Conservation (phyloP, 75 land plant species). For the Cupressus sempervirens region DNA sequence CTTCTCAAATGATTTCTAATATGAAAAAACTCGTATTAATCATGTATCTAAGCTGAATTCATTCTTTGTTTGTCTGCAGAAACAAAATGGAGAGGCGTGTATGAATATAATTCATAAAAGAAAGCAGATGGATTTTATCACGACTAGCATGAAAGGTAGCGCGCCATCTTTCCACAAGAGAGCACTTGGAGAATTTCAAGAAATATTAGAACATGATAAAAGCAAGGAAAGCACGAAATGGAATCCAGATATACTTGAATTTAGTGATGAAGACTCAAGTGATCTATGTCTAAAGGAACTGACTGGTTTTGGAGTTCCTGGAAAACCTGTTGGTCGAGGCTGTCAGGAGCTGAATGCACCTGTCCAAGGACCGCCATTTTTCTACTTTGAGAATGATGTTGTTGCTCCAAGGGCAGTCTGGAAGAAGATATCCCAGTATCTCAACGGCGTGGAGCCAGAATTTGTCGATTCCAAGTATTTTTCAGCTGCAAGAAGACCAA, state of each 20-base stretch:
- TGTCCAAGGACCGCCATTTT: constrained; percentile 65
- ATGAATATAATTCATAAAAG: neutral
- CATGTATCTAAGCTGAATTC: neutral
- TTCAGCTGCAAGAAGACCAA: constrained; percentile 51
- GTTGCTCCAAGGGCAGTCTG: constrained; percentile 69
- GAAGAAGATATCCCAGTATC: constrained; percentile 46
- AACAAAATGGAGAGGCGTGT: constrained; percentile 5
- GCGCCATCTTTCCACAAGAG: neutral
- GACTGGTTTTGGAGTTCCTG: constrained; percentile 59
- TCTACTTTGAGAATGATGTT: constrained; percentile 77
- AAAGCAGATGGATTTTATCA: constrained; percentile 5
- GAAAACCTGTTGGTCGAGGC: neutral
- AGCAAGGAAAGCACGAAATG: neutral
- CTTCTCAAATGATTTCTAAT: neutral
- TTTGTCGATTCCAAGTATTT: constrained; percentile 75
- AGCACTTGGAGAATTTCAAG: neutral
- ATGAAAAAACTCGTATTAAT: too few relatives aligned
- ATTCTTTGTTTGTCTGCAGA: neutral
- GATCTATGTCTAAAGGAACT: constrained; percentile 9
- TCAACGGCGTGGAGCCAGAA: constrained; percentile 64
- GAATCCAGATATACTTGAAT: neutral
- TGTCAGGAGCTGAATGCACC: constrained; percentile 26
- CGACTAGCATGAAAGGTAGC: neutral
- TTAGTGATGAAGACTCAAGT: neutral
- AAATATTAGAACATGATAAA: neutral